Base-by-base conservation (phyloP, 2,329 filamentous ascomycete species). In the Didymellaceae sp. region DNA sequence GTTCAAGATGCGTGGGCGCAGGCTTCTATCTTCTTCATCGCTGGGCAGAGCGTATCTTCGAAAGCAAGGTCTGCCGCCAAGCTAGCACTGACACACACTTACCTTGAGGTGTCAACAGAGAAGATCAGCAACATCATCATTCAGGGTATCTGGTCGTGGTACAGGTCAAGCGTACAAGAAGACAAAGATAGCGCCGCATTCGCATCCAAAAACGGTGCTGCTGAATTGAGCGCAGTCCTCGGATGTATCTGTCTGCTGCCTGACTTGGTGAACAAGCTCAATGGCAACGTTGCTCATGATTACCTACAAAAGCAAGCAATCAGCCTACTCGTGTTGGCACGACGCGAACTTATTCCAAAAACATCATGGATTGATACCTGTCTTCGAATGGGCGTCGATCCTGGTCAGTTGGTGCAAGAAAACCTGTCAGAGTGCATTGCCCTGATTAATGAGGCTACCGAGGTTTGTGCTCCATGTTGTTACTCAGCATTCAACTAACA, bases 321-420 rank as follows among this genome's bases (percentile, higher is more conserved):
- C 57, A 83, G 84, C 5, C 76, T 97, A 4, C 77, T 96, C 14
- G 86, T 96, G 14, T 78, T 99, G 20, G 88, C 89, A 47, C 88
- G 90, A 18, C 80, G 86, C 16, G 86, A 92, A 52, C 76, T 99
- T 26, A 82, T 97, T 51, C 87, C 91, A 0, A 83, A 84, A 52
- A 81, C 86, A 16, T 89, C 84, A 54, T 99, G 95, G 95, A 97
- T 99, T 65, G 87, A 94, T 32, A 76, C 91, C 3, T 96, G 90
- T 65, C 80, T 97, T 46, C 85, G 85, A 53, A 87, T 89, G 58
- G 87, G 87, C 10, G 78, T 91, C 10, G 94, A 99, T 71, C 94
- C 94, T 5, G 93, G 92, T 14, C 78, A 83, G 17, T 80, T 99
- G 48, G 90, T 88, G 2, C 79, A 80, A 48, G 82, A 85, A 44